phyloP scores from a whole-genome alignment of 805 yeast genomes.

The Wickerhamomyces pijperi region DNA sequence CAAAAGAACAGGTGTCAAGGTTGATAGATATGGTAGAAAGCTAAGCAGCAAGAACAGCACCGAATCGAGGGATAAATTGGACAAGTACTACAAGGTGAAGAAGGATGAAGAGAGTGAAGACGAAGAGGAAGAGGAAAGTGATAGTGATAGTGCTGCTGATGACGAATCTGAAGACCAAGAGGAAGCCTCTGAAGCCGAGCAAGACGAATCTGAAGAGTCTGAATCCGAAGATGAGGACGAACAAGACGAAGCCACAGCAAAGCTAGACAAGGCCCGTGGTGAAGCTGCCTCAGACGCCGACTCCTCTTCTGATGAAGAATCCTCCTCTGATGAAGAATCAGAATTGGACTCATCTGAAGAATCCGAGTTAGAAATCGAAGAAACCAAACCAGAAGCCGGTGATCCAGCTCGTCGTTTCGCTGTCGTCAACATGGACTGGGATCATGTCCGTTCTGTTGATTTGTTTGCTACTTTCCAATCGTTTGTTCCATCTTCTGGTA shows the following conservation, averaged over 20 bases:
- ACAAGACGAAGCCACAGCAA: conserved; percentile 9
- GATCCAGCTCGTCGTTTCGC: conserved; percentile 80
- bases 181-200: conserved; percentile 8
- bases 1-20: conserved; percentile 35
- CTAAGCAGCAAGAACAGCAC: conserved; percentile 22
- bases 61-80: conserved; percentile 21
- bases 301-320: conserved; percentile 28
- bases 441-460: conserved; percentile 78
- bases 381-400: conserved; percentile 66
- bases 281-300: conserved; percentile 35
- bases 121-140: conserved; percentile 20
- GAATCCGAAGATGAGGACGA: conserved; percentile 9
- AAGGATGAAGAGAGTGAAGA: conserved; percentile 24
- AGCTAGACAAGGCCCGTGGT: conserved; percentile 58
- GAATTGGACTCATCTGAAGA: conserved; percentile 31
- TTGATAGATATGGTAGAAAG: conserved; percentile 84
- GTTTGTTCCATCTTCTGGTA: conserved; percentile 72
- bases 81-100: conserved; percentile 28
- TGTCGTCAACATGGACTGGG: conserved; percentile 96
- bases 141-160: conserved; percentile 3
- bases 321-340: conserved; percentile 28
- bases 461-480: conserved; percentile 80
- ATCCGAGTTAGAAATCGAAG: conserved; percentile 44
- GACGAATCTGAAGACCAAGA: conserved; percentile 6
- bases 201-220: conserved; percentile 7